Conservation (phyloP, 1,284 basidiomycete species). For the Omphalotus olearius region DNA sequence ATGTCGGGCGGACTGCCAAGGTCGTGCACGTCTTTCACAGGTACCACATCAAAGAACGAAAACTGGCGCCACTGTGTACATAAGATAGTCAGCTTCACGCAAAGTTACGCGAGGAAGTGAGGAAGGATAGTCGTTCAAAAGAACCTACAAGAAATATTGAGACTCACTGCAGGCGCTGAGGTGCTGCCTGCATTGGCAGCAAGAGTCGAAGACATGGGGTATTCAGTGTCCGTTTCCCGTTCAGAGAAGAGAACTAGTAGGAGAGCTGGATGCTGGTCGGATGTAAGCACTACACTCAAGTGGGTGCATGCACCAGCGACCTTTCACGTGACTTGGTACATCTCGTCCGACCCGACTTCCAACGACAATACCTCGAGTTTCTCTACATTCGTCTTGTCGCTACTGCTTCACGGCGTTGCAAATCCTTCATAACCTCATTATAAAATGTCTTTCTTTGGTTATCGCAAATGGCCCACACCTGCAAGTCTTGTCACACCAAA, state of each 20-base stretch:
- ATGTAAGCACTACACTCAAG: neutral
- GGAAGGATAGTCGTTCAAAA: neutral
- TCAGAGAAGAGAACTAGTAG: too few relatives aligned
- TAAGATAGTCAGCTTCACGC: neutral
- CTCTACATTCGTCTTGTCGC: neutral
- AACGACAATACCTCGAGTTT: conserved; percentile 1
- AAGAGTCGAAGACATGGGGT: conserved; percentile 19
- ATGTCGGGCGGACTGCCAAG: conserved; percentile 69
- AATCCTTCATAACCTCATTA: conserved; percentile 4
- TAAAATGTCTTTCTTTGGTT: conserved; percentile 69
- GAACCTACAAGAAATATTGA: neutral
- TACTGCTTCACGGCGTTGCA: neutral
- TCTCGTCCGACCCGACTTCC: neutral
- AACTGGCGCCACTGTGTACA: conserved; percentile 74
- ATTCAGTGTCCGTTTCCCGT: neutral
- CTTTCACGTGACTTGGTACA: neutral
- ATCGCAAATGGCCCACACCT: conserved; percentile 76
- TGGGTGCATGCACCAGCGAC: neutral
- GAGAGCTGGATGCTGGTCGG: neutral
- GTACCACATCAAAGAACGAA: conserved; percentile 72
- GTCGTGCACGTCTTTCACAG: conserved; percentile 80
- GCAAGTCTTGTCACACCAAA: conserved; percentile 36
- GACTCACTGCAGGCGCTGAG: conserved; percentile 37
- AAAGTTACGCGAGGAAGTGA: neutral
- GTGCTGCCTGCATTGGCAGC: conserved; percentile 19